Evolutionary conservation across 23 red algal genomes (phyloP).

Genomic region (Gracilaria gracilis): DNA sequence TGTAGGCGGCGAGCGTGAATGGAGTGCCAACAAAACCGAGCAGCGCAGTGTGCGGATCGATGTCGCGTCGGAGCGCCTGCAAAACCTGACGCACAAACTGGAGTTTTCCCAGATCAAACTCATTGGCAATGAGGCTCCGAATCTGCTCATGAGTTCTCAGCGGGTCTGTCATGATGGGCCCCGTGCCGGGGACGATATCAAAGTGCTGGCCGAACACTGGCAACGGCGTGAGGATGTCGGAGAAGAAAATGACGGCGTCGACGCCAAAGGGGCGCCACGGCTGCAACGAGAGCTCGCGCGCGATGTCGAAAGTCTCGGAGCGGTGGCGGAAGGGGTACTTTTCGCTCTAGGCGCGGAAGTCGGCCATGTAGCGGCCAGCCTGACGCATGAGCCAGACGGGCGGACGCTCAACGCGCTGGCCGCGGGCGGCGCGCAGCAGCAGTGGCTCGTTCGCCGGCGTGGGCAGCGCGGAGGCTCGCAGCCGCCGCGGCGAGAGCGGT

Average conservation of each 20-base stretch:
- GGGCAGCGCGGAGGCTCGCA: background rate
- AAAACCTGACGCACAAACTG: constrained; percentile 77
- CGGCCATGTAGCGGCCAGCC: constrained; percentile 94
- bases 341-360: constrained; percentile 81
- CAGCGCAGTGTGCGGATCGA: constrained; percentile 39
- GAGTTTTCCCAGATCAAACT: constrained; percentile 46
- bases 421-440: constrained; percentile 78
- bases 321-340: constrained; percentile 83
- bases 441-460: constrained; percentile 37
- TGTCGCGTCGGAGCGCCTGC: constrained; percentile 20
- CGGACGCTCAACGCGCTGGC: constrained; percentile 64
- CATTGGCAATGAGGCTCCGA: background rate
- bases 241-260: constrained; percentile 95
- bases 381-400: constrained; percentile 98
- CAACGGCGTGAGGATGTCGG: constrained; percentile 93
- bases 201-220: constrained; percentile 85
- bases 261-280: constrained; percentile 80
- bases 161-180: constrained; percentile 67
- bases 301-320: constrained; percentile 84
- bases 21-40: constrained; percentile 92
- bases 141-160: constrained; percentile 50
- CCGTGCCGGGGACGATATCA: constrained; percentile 77
- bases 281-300: constrained; percentile 91
- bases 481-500: background rate
- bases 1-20: constrained; percentile 91